Base-by-base conservation (phyloP, 176 grass and related monocot genomes). In the Bromus sterilis region DNA sequence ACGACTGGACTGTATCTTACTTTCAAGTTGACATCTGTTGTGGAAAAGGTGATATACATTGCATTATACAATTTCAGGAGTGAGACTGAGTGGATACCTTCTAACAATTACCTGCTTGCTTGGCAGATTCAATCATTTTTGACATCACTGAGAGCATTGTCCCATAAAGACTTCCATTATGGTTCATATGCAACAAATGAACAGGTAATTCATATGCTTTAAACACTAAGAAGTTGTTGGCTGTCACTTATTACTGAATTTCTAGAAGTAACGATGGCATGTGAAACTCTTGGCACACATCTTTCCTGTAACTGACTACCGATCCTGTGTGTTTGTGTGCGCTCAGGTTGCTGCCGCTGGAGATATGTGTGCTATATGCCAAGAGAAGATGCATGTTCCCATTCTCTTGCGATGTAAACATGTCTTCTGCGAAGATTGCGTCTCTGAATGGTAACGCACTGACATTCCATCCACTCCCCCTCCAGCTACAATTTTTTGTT, bases 11-110 rank as follows among this genome's bases (percentile, higher is more conserved):
- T 99, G 24, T 99, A 99, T 83, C 96, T 99, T 85, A 99, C 96
- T 87, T 99, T 99, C 89, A 99, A 99, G 83, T 78, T 99, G 77
- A 93, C 96, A 84, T 99, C 96, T 85, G 96, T 99, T 71, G 90
- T 99, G 70, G 96, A 99, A 81, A 99, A 99, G 89, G 96, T 99
- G 57, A 21, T 18, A 24, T 67, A 75, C 35, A 37, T 86, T 86
- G 3, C 32, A 12, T 23, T 68, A 48, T 40, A n/a, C 44, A 30
- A 49, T 79, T 56, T 29, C 9, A 46, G 31, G 64, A 72, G 37
- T 33, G 26, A 15, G 58, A 59, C 46, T 7, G 48, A 29, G 74
- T 4, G 32, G 14, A 73, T 55, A 53, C 53, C 26, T 33, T 58
- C 68, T 78, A 53, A 87, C 85, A 77, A 34, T 58, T 8, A 3